Evolutionary conservation across 345 rosid species (phyloP).

Genomic region (Carallia brachiata): DNA sequence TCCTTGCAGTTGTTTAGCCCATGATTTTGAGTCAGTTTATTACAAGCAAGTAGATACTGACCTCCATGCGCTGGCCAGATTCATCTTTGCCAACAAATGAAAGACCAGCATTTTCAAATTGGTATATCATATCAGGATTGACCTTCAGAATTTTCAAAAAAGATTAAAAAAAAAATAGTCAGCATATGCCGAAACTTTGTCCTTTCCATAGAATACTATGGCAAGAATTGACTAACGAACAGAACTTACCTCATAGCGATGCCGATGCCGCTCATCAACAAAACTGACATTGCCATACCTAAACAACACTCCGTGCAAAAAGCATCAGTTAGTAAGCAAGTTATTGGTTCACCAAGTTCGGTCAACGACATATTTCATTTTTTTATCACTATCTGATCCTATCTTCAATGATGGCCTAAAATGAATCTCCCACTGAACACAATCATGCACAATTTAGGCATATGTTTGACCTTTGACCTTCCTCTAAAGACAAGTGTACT

Average conservation of each 20-base stretch:
- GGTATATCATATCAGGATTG: constrained; percentile 67
- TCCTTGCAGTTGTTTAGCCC: constrained; percentile 2
- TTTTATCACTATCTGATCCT: too few species aligned
- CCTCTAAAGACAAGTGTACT: too few species aligned
- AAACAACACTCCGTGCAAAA: constrained; percentile 14
- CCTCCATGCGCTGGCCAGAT: constrained; percentile 87
- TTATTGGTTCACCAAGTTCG: too few species aligned
- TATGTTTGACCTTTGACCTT: too few species aligned
- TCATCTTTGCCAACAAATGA: constrained; percentile 93
- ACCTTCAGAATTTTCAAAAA: constrained; percentile 43
- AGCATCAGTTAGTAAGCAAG: neutral
- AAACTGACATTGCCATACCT: constrained; percentile 62
- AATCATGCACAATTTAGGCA: too few species aligned
- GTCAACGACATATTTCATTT: too few species aligned
- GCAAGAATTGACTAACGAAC: neutral
- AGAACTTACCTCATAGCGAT: constrained; percentile 81
- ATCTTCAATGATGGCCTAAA: too few species aligned
- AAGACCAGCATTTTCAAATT: constrained; percentile 84
- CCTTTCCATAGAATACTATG: too few species aligned
- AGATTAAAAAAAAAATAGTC: too few species aligned
- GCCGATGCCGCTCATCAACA: constrained; percentile 87
- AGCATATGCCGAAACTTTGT: too few species aligned
- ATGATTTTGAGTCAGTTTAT: neutral
- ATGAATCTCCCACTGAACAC: neutral
- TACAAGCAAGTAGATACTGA: constrained; percentile 15